Percentiles rank a stretch among this genome's conserved stretches.
These are phyloP conservation scores for Wickerhamiella musiphila DNA, from an alignment of 805 yeast species.

Conservation along the genomic window DNA sequence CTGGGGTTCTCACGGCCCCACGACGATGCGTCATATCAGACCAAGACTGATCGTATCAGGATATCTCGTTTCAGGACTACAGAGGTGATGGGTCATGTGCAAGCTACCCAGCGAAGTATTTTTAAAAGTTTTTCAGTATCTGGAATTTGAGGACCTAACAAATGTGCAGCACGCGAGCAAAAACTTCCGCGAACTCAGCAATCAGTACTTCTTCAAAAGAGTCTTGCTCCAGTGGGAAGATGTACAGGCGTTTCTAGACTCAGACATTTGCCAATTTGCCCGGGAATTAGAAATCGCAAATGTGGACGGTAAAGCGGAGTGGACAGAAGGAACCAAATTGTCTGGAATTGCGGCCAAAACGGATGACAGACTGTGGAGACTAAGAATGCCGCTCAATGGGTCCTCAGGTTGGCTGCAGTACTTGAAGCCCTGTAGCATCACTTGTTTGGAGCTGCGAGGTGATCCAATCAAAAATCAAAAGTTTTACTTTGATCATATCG, in stretches of 20 bases:
- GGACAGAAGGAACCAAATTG: constrained; percentile 10
- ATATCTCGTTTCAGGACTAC: not conserved
- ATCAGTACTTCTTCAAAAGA: not conserved
- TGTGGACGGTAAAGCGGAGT: constrained; percentile 8
- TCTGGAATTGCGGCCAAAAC: constrained; percentile 1
- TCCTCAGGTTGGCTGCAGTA: constrained; percentile 15
- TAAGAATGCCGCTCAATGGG: constrained; percentile 4
- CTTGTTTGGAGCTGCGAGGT: constrained; percentile 1
- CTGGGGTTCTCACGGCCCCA: not conserved
- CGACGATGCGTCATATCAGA: not conserved
- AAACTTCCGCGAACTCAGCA: not conserved
- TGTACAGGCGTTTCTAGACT: not conserved
- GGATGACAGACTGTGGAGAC: not conserved
- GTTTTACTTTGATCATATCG: constrained; percentile 13
- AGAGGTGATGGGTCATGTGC: not conserved
- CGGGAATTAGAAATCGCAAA: not conserved
- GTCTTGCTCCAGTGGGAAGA: not conserved
- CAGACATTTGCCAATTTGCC: not conserved
- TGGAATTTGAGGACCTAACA: not conserved
- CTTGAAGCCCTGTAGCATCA: constrained; percentile 4
- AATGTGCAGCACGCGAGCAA: not conserved
- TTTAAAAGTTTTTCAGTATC: not conserved
- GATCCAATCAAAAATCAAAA: constrained; percentile 1
- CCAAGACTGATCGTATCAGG: not conserved
- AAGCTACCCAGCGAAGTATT: constrained; percentile 1